Evolutionary conservation across 192 early-diverging fungal species (phyloP).

Genomic region (Coemansia sp.): DNA sequence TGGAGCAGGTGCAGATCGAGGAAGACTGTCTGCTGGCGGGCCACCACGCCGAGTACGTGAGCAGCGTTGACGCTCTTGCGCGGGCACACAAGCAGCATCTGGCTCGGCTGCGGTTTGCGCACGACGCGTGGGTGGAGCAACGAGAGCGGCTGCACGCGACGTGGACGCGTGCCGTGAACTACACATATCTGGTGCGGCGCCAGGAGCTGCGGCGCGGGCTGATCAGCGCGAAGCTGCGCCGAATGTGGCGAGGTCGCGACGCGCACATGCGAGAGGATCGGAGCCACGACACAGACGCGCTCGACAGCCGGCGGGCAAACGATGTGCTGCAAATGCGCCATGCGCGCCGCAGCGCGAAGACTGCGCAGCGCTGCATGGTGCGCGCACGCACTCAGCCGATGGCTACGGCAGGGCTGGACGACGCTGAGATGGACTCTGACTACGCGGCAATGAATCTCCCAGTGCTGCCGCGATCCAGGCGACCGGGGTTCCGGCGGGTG

Average conservation of each 20-base stretch:
- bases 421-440: constrained; percentile 49
- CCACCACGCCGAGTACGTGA: constrained; percentile 47
- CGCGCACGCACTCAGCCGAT: constrained; percentile 38
- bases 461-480: constrained; percentile 35
- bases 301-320: constrained; percentile 20
- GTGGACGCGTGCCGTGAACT: constrained; percentile 36
- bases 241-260: constrained; percentile 45
- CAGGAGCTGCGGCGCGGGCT: constrained; percentile 49
- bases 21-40: constrained; percentile 40
- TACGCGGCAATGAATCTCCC: constrained; percentile 46
- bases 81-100: constrained; percentile 16
- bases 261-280: constrained; percentile 38
- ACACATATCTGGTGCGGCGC: constrained; percentile 45
- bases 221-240: constrained; percentile 30
- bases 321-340: constrained; percentile 16
- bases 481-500: constrained; percentile 25
- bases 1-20: constrained; percentile 51
- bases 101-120: constrained; percentile 32
- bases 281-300: constrained; percentile 16
- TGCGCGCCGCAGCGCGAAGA: constrained; percentile 27
- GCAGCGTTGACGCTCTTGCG: constrained; percentile 32
- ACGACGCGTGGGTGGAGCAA: constrained; percentile 40
- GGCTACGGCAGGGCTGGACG: constrained; percentile 33
- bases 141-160: constrained; percentile 37
- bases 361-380: constrained; percentile 40